phyloP scores from a whole-genome alignment of 2,329 filamentous ascomycete genomes.

The Zarea fungicola region DNA sequence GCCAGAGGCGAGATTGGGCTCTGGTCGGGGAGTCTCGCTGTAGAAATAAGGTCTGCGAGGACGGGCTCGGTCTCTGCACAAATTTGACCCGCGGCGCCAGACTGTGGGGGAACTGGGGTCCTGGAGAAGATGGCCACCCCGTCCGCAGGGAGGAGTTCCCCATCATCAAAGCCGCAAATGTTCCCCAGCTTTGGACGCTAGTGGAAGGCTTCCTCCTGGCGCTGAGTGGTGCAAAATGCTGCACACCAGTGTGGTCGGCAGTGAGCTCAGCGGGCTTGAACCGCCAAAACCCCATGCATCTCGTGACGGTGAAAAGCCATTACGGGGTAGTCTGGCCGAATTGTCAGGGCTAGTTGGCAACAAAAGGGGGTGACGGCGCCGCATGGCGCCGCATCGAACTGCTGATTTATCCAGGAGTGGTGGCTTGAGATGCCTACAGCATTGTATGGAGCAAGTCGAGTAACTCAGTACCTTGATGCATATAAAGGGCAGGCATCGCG shows the following conservation, averaged over 20 bases:
- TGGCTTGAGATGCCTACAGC: background rate
- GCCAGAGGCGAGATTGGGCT: background rate
- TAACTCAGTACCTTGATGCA: too few relatives aligned
- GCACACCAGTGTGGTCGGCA: too few relatives aligned
- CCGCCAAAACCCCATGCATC: background rate
- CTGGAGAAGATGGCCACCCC: background rate
- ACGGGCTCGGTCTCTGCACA: background rate
- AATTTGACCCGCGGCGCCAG: background rate
- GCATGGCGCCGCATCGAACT: background rate
- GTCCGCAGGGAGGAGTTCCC: background rate
- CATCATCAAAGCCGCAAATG: background rate
- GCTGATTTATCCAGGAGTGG: background rate
- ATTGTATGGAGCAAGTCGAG: too few relatives aligned
- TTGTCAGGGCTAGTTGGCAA: background rate
- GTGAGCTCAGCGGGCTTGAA: too few relatives aligned
- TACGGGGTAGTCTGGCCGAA: conserved; percentile 5
- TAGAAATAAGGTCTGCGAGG: conserved; percentile 9
- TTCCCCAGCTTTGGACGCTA: background rate
- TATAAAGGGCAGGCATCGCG: too few relatives aligned
- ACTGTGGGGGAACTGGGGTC: conserved; percentile 4
- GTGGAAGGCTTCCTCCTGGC: background rate
- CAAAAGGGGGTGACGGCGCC: background rate
- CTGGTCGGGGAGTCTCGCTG: conserved; percentile 12
- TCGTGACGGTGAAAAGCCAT: background rate
- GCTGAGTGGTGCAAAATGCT: too few relatives aligned